These are phyloP conservation scores for Cladosporium halotolerans DNA, from an alignment of 2,329 filamentous ascomycete genomes.

Conservation along the genomic window DNA sequence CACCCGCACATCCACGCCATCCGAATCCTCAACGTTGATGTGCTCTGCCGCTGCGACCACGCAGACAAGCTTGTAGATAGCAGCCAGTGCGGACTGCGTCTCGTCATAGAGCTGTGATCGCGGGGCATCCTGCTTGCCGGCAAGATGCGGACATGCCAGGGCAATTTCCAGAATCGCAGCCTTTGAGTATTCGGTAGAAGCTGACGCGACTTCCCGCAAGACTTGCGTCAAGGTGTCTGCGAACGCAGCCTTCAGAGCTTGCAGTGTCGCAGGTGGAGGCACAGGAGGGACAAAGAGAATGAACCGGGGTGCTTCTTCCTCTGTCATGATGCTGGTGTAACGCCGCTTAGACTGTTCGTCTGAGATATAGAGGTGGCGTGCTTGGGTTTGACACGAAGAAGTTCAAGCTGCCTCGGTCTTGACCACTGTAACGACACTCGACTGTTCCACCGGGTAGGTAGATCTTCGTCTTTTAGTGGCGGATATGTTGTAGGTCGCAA, in stretches of 20 bases:
- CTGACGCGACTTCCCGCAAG: constrained; percentile 35
- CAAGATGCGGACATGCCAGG: constrained; percentile 57
- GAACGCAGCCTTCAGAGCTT: constrained; percentile 39
- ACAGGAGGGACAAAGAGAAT: constrained; percentile 42
- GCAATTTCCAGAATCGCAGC: constrained; percentile 52
- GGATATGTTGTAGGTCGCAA: too few species aligned
- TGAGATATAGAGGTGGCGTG: not conserved
- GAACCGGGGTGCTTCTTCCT: constrained; percentile 25
- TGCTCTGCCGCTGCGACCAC: constrained; percentile 60
- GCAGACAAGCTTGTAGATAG: constrained; percentile 71
- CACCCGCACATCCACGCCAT: constrained; percentile 69
- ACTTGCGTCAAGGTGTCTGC: constrained; percentile 37
- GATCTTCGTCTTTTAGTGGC: too few species aligned
- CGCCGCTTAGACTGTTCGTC: not conserved
- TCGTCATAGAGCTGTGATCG: constrained; percentile 56
- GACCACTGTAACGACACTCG: too few species aligned
- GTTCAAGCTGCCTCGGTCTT: too few species aligned
- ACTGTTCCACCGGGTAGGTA: too few species aligned
- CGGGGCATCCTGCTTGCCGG: constrained; percentile 42
- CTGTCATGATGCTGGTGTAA: constrained; percentile 4
- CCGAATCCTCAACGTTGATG: constrained; percentile 58
- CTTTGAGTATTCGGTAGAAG: constrained; percentile 23
- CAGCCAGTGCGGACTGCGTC: constrained; percentile 69
- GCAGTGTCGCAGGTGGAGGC: constrained; percentile 34
- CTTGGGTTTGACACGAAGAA: not conserved